phyloP scores from a whole-genome alignment of 106 monocot species.

The Ottelia alismoides region DNA sequence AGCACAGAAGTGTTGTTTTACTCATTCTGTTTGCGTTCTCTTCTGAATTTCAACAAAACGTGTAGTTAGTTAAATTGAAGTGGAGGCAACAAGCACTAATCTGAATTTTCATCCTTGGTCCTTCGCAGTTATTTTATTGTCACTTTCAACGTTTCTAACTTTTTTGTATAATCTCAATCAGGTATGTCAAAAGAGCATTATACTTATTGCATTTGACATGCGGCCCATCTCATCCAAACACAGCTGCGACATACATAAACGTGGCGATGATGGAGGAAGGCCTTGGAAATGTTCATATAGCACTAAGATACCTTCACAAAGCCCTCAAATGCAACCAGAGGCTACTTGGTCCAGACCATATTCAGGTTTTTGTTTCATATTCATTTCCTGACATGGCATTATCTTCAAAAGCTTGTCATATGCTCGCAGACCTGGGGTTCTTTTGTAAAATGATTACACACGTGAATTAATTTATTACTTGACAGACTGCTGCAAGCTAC shows the following conservation, averaged over 20 bases:
- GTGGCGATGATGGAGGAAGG: constrained; percentile 99
- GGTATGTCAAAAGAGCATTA: constrained; percentile 96
- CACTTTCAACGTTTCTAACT: background rate
- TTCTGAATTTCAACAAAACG: too few relatives aligned
- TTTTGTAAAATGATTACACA: background rate
- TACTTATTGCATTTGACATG: constrained; percentile 97
- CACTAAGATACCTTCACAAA: constrained; percentile 94
- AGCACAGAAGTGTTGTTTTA: too few relatives aligned
- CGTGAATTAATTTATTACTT: background rate
- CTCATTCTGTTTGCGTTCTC: too few relatives aligned
- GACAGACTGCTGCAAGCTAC: constrained; percentile 97
- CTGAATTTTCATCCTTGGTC: too few relatives aligned
- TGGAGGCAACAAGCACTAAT: too few relatives aligned
- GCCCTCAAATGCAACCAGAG: constrained; percentile 97
- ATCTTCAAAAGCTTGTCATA: background rate
- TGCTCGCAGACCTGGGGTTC: background rate
- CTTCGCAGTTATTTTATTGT: too few relatives aligned
- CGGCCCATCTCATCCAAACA: constrained; percentile 99
- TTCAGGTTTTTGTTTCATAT: constrained; percentile 55
- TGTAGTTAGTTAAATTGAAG: too few relatives aligned
- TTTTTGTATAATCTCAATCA: constrained; percentile 21
- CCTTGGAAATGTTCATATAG: constrained; percentile 95
- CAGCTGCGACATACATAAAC: constrained; percentile 98
- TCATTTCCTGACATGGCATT: too few relatives aligned
- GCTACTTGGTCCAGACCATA: constrained; percentile 96